phyloP scores from a whole-genome alignment of 75 land plant species.

The Larix kaempferi region DNA sequence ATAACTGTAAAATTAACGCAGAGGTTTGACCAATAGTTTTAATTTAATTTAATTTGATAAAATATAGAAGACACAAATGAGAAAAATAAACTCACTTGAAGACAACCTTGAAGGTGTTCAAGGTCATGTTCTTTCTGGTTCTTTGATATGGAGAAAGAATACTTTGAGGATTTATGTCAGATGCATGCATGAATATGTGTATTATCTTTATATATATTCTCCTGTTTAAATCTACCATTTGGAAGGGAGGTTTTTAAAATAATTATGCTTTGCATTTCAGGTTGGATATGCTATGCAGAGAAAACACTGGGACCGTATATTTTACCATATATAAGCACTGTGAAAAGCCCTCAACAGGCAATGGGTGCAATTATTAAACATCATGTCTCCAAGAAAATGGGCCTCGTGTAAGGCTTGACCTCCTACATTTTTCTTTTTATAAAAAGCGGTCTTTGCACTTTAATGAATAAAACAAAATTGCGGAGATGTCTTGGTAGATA shows the following conservation, averaged over 20 bases:
- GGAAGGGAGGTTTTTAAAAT: background rate
- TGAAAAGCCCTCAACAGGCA: slow-evolving; percentile 95
- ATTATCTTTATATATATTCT: background rate
- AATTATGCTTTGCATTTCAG: slow-evolving; percentile 29
- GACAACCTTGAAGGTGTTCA: background rate
- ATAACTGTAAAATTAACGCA: background rate
- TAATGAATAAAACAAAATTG: too few species aligned
- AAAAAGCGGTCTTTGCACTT: too few species aligned
- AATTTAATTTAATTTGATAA: background rate
- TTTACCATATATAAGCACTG: slow-evolving; percentile 85
- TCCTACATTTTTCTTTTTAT: too few species aligned
- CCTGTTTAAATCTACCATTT: background rate
- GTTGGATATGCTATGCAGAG: slow-evolving; percentile 99
- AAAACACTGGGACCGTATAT: slow-evolving; percentile 93
- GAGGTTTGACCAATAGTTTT: background rate
- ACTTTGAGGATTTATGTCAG: background rate
- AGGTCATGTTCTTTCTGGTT: background rate
- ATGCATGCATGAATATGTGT: background rate
- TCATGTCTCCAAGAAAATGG: slow-evolving; percentile 54
- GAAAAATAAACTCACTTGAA: background rate
- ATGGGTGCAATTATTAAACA: slow-evolving; percentile 87
- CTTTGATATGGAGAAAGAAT: background rate
- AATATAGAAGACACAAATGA: background rate
- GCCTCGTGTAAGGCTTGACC: slow-evolving; percentile 42
- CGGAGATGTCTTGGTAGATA: too few species aligned